These are phyloP conservation scores for Ceratobasidium sp. DNA, from an alignment of 1,284 basidiomycete genomes.

Conservation along the genomic window DNA sequence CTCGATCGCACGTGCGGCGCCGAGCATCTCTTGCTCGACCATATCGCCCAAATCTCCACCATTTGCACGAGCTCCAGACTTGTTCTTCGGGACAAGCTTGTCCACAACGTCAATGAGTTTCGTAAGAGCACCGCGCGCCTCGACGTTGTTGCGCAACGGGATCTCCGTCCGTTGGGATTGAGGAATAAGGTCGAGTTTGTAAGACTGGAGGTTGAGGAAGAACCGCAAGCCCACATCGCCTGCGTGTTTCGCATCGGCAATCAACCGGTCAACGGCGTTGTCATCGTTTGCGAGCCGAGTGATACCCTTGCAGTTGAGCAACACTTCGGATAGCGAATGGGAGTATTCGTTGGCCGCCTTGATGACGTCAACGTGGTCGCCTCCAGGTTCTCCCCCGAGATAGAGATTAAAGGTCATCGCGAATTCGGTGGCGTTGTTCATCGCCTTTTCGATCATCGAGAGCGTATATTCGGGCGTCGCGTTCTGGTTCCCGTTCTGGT, in stretches of 20 bases:
- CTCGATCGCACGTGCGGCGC: conserved; percentile 94
- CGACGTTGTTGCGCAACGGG: conserved; percentile 89
- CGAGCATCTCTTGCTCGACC: conserved; percentile 96
- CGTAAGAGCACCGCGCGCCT: conserved; percentile 81
- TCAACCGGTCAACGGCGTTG: conserved; percentile 90
- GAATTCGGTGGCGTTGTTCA: conserved; percentile 95
- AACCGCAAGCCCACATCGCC: conserved; percentile 91
- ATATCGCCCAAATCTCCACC: conserved; percentile 93
- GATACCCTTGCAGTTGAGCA: conserved; percentile 94
- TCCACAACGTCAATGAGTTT: conserved; percentile 92
- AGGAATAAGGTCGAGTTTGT: conserved; percentile 83
- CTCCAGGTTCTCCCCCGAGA: conserved; percentile 87
- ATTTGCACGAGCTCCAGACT: conserved; percentile 78
- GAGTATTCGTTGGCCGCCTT: conserved; percentile 97
- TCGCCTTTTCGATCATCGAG: conserved; percentile 97
- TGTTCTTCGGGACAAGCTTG: conserved; percentile 85
- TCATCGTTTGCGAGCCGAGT: conserved; percentile 92
- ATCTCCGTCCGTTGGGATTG: conserved; percentile 84
- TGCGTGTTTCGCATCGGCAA: conserved; percentile 83
- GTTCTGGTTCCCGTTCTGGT: conserved; percentile 91
- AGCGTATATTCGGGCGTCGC: conserved; percentile 98
- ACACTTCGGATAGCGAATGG: conserved; percentile 90
- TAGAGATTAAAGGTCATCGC: conserved; percentile 94
- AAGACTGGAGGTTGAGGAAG: conserved; percentile 96
- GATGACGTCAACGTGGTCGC: conserved; percentile 97